Evolutionary conservation across 139 green algal species (phyloP), one percentile per base, ranked within the genome.

Genomic region (Bryopsis sp.): DNA sequence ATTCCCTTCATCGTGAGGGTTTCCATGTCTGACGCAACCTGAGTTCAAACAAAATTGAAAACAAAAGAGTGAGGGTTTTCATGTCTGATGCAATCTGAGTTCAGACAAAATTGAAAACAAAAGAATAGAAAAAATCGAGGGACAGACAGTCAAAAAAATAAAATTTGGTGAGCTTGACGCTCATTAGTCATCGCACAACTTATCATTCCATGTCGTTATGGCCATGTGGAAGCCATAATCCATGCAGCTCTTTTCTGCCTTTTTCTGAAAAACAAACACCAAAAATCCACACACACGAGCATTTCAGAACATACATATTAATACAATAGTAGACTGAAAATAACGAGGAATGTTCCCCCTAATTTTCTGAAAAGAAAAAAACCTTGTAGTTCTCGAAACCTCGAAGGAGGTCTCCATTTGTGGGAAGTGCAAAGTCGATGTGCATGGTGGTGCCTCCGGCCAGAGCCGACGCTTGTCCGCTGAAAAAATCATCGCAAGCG

Each of bases 191-290:
- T n/a, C n/a, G n/a, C n/a, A n/a, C n/a, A 88, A 84, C 69, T 92
- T 79, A 3, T 82, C 47, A 59, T 77, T 79, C 93, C 93, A 98
- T 3, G 57, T 71, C 19, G 88, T 97, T 47, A 98, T 81, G 4
- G 92, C 92, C 85, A 98, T 94, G 76, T 98, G 93, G 69, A 97
- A 95, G 33, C 79, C 80, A 71, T 95, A 98, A 78, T 98, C 93
- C 78, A 96, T 96, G 46, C 87, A 89, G 28, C 68, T 67, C 0
- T 69, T 77, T 38, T 77, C 26, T 0, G 86, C 80, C 67, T 92
- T 91, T 2, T 67, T 5, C 73, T 82, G 73, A 68, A 77, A 6
- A 72, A 35, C n/a, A n/a, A n/a, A n/a, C n/a, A n/a, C n/a, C n/a
- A n/a, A n/a, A n/a, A n/a, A n/a, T n/a, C n/a, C n/a, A n/a, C n/a